phyloP scores from a whole-genome alignment of 1,284 basidiomycete species.

The Leucoagaricus sp. region DNA sequence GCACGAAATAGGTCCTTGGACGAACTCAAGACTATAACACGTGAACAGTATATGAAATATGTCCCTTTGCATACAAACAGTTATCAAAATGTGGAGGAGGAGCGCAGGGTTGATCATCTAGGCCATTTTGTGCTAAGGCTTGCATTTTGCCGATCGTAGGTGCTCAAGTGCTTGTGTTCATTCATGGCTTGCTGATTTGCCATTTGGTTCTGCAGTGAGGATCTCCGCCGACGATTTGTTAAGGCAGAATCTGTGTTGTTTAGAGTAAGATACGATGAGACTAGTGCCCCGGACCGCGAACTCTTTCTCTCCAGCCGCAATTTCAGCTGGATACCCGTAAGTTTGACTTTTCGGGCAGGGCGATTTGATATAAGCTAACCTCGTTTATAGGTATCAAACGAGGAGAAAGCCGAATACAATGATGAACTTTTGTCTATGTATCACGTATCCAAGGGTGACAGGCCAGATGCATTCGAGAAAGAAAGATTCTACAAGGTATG shows the following conservation, averaged over 20 bases:
- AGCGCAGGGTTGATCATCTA: constrained; percentile 87
- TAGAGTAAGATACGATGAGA: constrained; percentile 79
- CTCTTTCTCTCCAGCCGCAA: constrained; percentile 75
- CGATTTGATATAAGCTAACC: not conserved
- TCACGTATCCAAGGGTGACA: constrained; percentile 32
- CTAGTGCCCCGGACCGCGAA: constrained; percentile 63
- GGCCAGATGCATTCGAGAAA: constrained; percentile 34
- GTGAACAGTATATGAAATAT: constrained; percentile 66
- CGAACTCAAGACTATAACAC: constrained; percentile 70
- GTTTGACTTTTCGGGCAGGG: constrained; percentile 23
- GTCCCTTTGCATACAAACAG: constrained; percentile 67
- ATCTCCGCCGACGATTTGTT: constrained; percentile 87
- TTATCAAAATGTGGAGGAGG: constrained; percentile 51
- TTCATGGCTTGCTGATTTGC: not conserved
- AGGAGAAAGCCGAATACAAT: constrained; percentile 58
- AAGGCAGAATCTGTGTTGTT: constrained; percentile 90
- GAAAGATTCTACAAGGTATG: constrained; percentile 76
- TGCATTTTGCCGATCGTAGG: constrained; percentile 95
- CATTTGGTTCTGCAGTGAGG: constrained; percentile 62
- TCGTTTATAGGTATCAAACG: constrained; percentile 50
- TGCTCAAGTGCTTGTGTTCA: constrained; percentile 21
- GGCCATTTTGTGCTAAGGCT: constrained; percentile 95
- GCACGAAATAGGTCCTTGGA: constrained; percentile 83
- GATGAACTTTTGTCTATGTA: constrained; percentile 55
- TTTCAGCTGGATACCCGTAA: constrained; percentile 78